These are phyloP conservation scores for Populus hybrid DNA, from an alignment of 441 rosid species.

Conservation along the genomic window DNA sequence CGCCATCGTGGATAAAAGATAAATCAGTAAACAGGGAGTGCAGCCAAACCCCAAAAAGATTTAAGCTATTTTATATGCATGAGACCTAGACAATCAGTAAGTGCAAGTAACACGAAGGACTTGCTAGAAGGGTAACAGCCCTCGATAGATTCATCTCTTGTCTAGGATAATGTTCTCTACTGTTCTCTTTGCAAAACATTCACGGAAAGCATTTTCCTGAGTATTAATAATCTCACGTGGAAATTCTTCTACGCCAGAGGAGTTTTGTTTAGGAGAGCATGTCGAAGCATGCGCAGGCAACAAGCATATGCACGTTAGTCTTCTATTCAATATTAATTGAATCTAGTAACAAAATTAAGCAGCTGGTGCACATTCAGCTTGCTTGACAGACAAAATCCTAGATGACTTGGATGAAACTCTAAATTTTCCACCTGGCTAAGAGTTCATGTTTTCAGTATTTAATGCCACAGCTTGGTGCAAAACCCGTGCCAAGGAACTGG, in stretches of 20 bases:
- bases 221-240: neutral
- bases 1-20: neutral
- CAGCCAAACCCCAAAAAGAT: too few relatives aligned
- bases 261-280: neutral
- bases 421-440: neutral
- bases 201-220: neutral
- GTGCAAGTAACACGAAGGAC: neutral
- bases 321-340: neutral
- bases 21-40: too few relatives aligned
- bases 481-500: slow-evolving; percentile 49
- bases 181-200: neutral
- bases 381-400: neutral
- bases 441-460: neutral
- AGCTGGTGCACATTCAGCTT: neutral
- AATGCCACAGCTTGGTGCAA: slow-evolving; percentile 87
- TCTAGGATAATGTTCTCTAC: neutral
- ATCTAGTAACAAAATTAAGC: neutral
- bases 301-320: neutral
- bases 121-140: neutral
- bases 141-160: neutral
- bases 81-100: neutral
- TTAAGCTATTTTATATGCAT: neutral
- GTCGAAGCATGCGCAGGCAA: neutral
- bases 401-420: neutral
- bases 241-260: neutral